Evolutionary conservation across 1,284 basidiomycete species (phyloP).

Genomic region (Ganoderma boninense): DNA sequence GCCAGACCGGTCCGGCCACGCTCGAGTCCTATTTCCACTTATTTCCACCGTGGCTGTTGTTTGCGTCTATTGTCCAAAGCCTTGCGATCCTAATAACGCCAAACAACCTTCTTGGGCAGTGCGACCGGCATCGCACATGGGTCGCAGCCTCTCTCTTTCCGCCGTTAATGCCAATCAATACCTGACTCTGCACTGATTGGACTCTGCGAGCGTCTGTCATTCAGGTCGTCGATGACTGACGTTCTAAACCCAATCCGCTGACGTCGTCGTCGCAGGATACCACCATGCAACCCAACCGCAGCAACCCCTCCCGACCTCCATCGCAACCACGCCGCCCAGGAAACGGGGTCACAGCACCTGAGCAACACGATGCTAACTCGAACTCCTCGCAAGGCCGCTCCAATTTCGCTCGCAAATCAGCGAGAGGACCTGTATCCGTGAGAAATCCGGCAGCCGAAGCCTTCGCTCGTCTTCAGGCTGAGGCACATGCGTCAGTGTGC

Average conservation of each 20-base stretch:
- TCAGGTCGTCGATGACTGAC: not conserved
- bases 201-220: not conserved
- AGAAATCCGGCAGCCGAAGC: constrained; percentile 3
- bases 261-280: not conserved
- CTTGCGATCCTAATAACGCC: constrained; percentile 36
- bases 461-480: constrained; percentile 7
- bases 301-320: not conserved
- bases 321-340: not conserved
- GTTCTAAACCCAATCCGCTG: not conserved
- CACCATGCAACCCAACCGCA: constrained; percentile 3
- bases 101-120: constrained; percentile 20
- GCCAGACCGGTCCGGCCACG: not conserved
- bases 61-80: constrained; percentile 37
- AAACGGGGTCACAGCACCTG: not conserved
- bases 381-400: not conserved
- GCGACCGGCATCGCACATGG: not conserved
- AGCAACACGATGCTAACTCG: not conserved
- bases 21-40: not conserved
- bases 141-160: not conserved
- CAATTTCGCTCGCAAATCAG: not conserved
- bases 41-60: constrained; percentile 14
- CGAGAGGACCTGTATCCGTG: not conserved
- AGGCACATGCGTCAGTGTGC: not conserved
- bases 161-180: not conserved
- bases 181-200: not conserved